Evolutionary conservation across 305 asterid genomes (phyloP).

Genomic region (Solanum hybrid): DNA sequence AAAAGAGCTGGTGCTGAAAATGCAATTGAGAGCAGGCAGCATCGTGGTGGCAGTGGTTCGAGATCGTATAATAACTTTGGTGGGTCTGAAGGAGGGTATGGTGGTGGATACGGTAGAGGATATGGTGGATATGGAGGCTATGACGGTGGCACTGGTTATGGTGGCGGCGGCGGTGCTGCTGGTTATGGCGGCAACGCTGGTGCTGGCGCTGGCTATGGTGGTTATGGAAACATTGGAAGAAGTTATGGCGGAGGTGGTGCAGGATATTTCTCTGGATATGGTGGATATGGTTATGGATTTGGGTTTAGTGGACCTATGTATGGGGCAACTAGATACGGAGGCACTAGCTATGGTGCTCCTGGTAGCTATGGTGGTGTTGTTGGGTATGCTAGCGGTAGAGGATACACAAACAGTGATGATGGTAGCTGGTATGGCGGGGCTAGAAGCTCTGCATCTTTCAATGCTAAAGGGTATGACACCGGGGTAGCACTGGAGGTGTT

Average conservation of each 20-base stretch:
- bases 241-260: constrained; percentile 47
- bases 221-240: constrained; percentile 59
- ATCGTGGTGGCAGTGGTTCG: constrained; percentile 57
- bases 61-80: constrained; percentile 46
- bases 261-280: constrained; percentile 68
- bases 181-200: background rate
- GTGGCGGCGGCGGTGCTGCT: constrained; percentile 24
- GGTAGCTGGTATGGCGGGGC: constrained; percentile 8
- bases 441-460: constrained; percentile 11
- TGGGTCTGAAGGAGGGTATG: constrained; percentile 45
- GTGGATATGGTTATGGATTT: constrained; percentile 79
- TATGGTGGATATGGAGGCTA: constrained; percentile 47
- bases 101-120: constrained; percentile 68
- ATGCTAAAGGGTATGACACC: constrained; percentile 15
- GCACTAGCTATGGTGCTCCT: constrained; percentile 49
- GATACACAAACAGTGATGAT: constrained; percentile 25
- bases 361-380: constrained; percentile 52
- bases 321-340: constrained; percentile 65
- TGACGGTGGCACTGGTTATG: constrained; percentile 4
- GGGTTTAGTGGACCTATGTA: constrained; percentile 90
- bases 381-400: constrained; percentile 44
- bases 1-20: constrained; percentile 63
- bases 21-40: constrained; percentile 42
- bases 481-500: constrained; percentile 22
- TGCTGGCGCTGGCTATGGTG: constrained; percentile 21